Evolutionary conservation across 352 stramenopile genomes (phyloP).

Genomic region (Thraustotheca clavata): DNA sequence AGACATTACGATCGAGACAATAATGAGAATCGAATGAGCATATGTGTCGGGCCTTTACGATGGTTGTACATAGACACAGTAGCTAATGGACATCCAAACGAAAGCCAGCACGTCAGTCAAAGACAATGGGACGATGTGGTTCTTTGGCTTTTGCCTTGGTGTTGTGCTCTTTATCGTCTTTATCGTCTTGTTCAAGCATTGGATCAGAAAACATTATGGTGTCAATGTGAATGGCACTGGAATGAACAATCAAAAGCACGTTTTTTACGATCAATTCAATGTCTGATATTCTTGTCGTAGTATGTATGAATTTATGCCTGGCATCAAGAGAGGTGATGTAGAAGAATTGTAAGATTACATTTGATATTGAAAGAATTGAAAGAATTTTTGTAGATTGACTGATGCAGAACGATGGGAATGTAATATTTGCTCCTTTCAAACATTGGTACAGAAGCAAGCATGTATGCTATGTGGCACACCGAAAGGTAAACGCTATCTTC

Average conservation of each 20-base stretch:
- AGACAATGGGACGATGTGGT: neutral
- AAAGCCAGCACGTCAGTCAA: neutral
- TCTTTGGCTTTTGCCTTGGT: neutral
- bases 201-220: neutral
- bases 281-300: neutral
- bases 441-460: neutral
- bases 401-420: constrained; percentile 14
- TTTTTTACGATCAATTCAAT: neutral
- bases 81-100: neutral
- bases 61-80: neutral
- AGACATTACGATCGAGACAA: no score
- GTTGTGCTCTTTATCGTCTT: constrained; percentile 4
- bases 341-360: constrained; percentile 12
- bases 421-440: constrained; percentile 13
- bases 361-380: neutral
- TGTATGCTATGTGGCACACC: constrained; percentile 16
- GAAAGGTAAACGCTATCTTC: constrained; percentile 4
- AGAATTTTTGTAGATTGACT: neutral
- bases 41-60: neutral
- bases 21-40: no score
- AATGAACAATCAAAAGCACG: constrained; percentile 1
- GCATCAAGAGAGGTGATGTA: constrained; percentile 8
- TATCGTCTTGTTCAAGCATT: neutral
- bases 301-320: constrained; percentile 11
- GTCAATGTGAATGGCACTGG: neutral